These are phyloP conservation scores for Clarireedia sp. DNA, from an alignment of 2,329 filamentous ascomycete species.

Conservation along the genomic window DNA sequence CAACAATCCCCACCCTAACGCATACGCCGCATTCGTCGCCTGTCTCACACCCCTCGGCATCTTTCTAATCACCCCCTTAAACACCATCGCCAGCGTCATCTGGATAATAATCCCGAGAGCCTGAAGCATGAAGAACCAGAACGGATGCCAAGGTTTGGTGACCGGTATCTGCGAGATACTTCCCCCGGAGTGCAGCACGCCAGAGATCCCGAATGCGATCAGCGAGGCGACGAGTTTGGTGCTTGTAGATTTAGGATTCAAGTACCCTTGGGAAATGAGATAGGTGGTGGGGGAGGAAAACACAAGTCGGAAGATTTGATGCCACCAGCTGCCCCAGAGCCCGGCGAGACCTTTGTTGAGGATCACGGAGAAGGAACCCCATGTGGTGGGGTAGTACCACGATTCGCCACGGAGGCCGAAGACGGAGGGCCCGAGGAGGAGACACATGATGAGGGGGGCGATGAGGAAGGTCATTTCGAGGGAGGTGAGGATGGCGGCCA, in stretches of 20 bases:
- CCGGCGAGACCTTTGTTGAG: slow-evolving; percentile 61
- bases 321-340: slow-evolving; percentile 84
- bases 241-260: slow-evolving; percentile 30
- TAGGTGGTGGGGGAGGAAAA: slow-evolving; percentile 54
- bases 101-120: slow-evolving; percentile 59
- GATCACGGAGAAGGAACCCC: slow-evolving; percentile 46
- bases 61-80: slow-evolving; percentile 29
- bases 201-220: slow-evolving; percentile 58
- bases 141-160: slow-evolving; percentile 43
- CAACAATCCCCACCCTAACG: slow-evolving; percentile 57
- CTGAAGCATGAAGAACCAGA: slow-evolving; percentile 67
- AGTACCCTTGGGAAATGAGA: slow-evolving; percentile 35
- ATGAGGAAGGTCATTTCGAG: slow-evolving; percentile 54
- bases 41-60: slow-evolving; percentile 42
- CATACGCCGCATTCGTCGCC: slow-evolving; percentile 52
- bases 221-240: slow-evolving; percentile 32
- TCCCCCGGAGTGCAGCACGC: slow-evolving; percentile 61
- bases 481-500: slow-evolving; percentile 49
- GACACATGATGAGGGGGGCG: slow-evolving; percentile 48
- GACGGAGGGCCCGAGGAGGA: slow-evolving; percentile 39
- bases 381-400: slow-evolving; percentile 55
- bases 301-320: slow-evolving; percentile 75
- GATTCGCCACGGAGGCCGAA: slow-evolving; percentile 47
- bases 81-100: slow-evolving; percentile 30
- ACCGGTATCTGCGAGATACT: slow-evolving; percentile 56